A percentile compares a stretch with the other conserved stretches of the same genome.
phyloP scores from a whole-genome alignment of 805 yeast species.

The Hemisphaericaspora nanyangensis region DNA sequence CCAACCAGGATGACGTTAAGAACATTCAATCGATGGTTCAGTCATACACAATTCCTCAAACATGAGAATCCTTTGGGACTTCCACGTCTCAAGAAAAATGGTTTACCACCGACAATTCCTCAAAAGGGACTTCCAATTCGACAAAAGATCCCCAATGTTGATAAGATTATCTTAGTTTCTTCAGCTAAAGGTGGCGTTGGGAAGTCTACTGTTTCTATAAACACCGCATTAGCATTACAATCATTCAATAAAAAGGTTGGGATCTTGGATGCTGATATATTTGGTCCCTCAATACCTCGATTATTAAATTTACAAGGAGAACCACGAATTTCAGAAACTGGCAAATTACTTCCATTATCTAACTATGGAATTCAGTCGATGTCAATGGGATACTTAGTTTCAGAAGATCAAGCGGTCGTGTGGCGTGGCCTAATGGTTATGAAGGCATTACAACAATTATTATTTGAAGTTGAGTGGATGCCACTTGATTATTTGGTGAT shows the following conservation, averaged over 20 bases:
- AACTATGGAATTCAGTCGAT: conserved; percentile 78
- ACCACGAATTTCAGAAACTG: conserved; percentile 51
- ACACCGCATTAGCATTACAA: conserved; percentile 61
- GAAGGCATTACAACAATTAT: conserved; percentile 80
- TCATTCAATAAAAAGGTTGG: conserved; percentile 57
- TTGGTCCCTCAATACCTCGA: conserved; percentile 82
- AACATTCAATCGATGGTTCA: not conserved
- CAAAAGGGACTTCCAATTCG: conserved; percentile 54
- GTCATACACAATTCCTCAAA: not conserved
- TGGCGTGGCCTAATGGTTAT: conserved; percentile 89
- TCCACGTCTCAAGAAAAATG: conserved; percentile 20
- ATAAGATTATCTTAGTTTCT: conserved; percentile 59
- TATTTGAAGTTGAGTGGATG: conserved; percentile 78
- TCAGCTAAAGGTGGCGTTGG: conserved; percentile 85
- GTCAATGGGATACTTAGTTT: conserved; percentile 84
- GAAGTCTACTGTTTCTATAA: conserved; percentile 69
- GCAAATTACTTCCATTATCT: conserved; percentile 59
- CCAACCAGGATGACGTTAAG: too few relatives aligned
- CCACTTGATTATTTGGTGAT: conserved; percentile 63
- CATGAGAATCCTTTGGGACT: conserved; percentile 43
- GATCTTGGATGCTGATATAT: conserved; percentile 72
- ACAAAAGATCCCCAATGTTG: conserved; percentile 56
- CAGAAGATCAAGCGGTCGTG: conserved; percentile 65
- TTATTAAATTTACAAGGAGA: conserved; percentile 67
- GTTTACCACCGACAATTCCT: conserved; percentile 26